Conservation (phyloP, 2,329 filamentous ascomycete species). For the Verticillium alfalfae region DNA sequence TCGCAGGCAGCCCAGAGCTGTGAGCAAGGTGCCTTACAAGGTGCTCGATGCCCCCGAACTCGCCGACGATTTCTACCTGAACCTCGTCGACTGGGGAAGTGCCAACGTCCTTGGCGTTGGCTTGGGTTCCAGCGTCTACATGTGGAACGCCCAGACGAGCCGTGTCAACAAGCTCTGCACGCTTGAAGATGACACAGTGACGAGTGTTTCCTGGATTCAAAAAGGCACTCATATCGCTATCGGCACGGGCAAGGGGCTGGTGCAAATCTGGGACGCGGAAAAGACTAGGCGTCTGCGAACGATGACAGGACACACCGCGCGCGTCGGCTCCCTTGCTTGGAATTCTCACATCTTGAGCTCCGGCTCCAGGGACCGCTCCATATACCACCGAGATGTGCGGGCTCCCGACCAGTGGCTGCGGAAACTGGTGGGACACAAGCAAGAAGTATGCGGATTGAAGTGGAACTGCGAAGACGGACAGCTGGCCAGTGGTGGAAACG, state of each 20-base stretch:
- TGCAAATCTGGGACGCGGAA: constrained; percentile 97
- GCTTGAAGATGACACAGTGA: constrained; percentile 86
- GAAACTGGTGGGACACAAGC: constrained; percentile 89
- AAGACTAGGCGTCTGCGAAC: constrained; percentile 78
- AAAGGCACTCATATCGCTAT: constrained; percentile 94
- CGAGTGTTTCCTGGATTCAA: constrained; percentile 97
- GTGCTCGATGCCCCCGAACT: constrained; percentile 94
- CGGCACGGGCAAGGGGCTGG: constrained; percentile 87
- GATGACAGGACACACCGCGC: constrained; percentile 93
- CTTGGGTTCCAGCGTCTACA: constrained; percentile 87
- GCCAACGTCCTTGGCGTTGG: constrained; percentile 92
- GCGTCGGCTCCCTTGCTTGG: constrained; percentile 93
- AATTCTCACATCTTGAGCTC: constrained; percentile 97
- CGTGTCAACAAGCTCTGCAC: constrained; percentile 93
- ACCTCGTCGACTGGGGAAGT: constrained; percentile 95
- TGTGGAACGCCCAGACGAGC: constrained; percentile 94
- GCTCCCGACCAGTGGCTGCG: constrained; percentile 85
- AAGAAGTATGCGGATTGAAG: constrained; percentile 92
- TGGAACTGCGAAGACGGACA: constrained; percentile 98
- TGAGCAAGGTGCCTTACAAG: constrained; percentile 97
- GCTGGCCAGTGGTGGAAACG: constrained; percentile 90
- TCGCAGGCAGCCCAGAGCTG: constrained; percentile 78
- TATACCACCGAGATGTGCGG: constrained; percentile 93
- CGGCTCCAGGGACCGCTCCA: constrained; percentile 85
- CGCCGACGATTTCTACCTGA: constrained; percentile 96